phyloP scores from a whole-genome alignment of 1,284 basidiomycete species.

The Xanthoconium separans region DNA sequence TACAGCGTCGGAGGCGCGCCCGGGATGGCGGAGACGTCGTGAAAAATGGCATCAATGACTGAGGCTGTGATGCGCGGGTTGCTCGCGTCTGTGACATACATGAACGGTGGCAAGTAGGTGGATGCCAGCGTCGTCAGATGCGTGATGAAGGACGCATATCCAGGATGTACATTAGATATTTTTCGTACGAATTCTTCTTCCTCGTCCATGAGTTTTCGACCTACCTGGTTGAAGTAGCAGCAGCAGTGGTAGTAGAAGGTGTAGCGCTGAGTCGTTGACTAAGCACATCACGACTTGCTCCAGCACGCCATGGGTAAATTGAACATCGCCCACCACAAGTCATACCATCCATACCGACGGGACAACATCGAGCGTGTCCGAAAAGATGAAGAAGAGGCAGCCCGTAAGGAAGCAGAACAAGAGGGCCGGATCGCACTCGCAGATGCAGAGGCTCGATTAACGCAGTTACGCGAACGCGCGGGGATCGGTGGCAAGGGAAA shows the following conservation, averaged over 20 bases:
- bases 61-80: slow-evolving; percentile 46
- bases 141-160: slow-evolving; percentile 32
- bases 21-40: slow-evolving; percentile 20
- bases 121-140: slow-evolving; percentile 51
- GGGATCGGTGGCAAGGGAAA: slow-evolving; percentile 44
- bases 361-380: slow-evolving; percentile 83
- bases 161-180: slow-evolving; percentile 25
- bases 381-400: slow-evolving; percentile 79
- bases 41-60: slow-evolving; percentile 42
- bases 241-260: slow-evolving; percentile 9
- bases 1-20: slow-evolving; percentile 33
- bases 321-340: slow-evolving; percentile 88
- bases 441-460: slow-evolving; percentile 78
- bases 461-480: slow-evolving; percentile 60
- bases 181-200: slow-evolving; percentile 14
- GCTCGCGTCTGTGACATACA: slow-evolving; percentile 66
- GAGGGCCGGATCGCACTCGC: slow-evolving; percentile 72
- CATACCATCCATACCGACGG: slow-evolving; percentile 80
- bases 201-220: slow-evolving; percentile 15
- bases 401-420: slow-evolving; percentile 58
- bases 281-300: not conserved
- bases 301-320: slow-evolving; percentile 64
- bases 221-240: too few relatives aligned
- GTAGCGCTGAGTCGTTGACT: slow-evolving; percentile 16
- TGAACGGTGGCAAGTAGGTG: slow-evolving; percentile 59